Percentiles rank a stretch among this genome's conserved stretches.
These are phyloP conservation scores for Knufia petricola DNA, from an alignment of 2,329 filamentous ascomycete species.

Conservation along the genomic window DNA sequence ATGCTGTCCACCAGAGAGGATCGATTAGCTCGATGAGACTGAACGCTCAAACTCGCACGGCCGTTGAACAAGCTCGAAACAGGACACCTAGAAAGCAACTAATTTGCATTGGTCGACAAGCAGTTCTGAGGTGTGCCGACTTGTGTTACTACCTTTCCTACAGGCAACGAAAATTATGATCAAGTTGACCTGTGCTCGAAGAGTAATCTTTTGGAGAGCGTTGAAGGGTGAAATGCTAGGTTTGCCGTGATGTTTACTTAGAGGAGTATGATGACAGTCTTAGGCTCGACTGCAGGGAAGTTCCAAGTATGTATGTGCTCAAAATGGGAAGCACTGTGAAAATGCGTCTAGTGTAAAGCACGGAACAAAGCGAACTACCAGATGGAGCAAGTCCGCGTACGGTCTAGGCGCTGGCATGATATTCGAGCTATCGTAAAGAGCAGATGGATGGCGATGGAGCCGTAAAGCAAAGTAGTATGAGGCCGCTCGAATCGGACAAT, in stretches of 20 bases:
- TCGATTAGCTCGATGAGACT: background rate
- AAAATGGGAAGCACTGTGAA: background rate
- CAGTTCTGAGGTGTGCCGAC: background rate
- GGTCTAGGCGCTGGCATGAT: background rate
- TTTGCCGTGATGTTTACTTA: background rate
- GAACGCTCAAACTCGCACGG: background rate
- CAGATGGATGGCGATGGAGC: slow-evolving; percentile 1
- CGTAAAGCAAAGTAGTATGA: background rate
- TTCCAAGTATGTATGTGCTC: slow-evolving; percentile 1
- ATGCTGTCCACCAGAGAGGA: background rate
- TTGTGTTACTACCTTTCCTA: background rate
- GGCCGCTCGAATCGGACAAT: slow-evolving; percentile 1
- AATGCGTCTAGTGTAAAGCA: slow-evolving; percentile 1
- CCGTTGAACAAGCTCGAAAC: too few relatives aligned
- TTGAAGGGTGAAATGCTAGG: background rate
- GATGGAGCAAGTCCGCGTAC: slow-evolving; percentile 2
- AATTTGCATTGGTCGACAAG: too few relatives aligned
- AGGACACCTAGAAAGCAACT: too few relatives aligned
- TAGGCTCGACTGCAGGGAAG: background rate
- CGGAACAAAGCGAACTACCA: slow-evolving; percentile 1
- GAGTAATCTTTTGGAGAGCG: background rate
- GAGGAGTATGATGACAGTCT: background rate
- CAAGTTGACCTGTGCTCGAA: background rate
- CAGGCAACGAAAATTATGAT: background rate
- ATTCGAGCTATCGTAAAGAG: background rate